Percentiles rank a stretch among this genome's conserved stretches.
These are phyloP conservation scores for Claviceps monticola DNA, from an alignment of 2,329 filamentous ascomycete genomes.

Conservation along the genomic window DNA sequence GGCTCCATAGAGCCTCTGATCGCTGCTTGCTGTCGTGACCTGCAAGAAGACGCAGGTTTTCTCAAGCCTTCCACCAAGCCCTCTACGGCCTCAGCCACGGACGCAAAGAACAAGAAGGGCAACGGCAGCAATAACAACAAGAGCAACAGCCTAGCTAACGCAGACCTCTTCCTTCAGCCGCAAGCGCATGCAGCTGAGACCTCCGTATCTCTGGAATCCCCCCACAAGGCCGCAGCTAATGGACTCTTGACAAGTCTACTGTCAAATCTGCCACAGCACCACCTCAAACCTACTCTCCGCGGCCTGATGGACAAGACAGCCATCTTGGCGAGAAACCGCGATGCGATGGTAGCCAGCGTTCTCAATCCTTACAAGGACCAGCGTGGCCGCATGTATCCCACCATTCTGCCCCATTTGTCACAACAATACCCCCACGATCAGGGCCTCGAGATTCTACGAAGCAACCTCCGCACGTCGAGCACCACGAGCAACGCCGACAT, in stretches of 20 bases:
- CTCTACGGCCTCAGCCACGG: conserved; percentile 14
- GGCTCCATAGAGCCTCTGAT: conserved; percentile 48
- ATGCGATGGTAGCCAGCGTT: conserved; percentile 68
- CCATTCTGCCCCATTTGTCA: conserved; percentile 67
- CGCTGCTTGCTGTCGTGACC: conserved; percentile 58
- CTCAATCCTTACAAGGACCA: conserved; percentile 59
- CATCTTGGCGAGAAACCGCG: conserved; percentile 53
- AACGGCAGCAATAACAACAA: conserved; percentile 20
- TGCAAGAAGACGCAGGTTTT: conserved; percentile 42
- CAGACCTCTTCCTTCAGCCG: conserved; percentile 52
- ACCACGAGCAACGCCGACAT: conserved; percentile 14
- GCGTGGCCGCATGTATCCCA: conserved; percentile 51
- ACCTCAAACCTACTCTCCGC: conserved; percentile 57
- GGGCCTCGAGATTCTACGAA: conserved; percentile 57
- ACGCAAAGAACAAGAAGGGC: conserved; percentile 17
- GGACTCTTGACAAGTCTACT: conserved; percentile 50
- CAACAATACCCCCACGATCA: conserved; percentile 48
- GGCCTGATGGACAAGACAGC: conserved; percentile 69
- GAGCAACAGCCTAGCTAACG: conserved; percentile 36
- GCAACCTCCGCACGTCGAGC: conserved; percentile 35
- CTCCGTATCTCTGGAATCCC: conserved; percentile 23
- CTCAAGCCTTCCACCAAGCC: conserved; percentile 26
- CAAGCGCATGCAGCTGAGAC: conserved; percentile 19
- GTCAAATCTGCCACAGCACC: conserved; percentile 47
- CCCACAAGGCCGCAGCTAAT: conserved; percentile 42